Evolutionary conservation across 257 asterid species (phyloP), one percentile per base, ranked within the genome.

Genomic region (Thymus mandschuricus): DNA sequence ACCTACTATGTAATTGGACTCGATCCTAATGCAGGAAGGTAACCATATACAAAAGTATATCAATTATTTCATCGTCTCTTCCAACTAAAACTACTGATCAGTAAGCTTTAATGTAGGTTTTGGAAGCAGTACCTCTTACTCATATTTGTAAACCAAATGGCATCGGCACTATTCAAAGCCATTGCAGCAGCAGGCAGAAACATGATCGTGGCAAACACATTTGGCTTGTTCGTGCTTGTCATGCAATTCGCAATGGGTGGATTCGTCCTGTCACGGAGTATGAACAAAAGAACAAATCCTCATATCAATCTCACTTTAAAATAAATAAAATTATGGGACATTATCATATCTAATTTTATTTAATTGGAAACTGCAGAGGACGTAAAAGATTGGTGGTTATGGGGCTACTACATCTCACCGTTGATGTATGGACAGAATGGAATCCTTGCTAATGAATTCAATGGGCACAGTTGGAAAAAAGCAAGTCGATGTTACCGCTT

Each of bases 361-460:
- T 33, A 38, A 34, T 46, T 71, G 40, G 8, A n/a, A 43, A 31
- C 28, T 55, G 66, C 71, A 89, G 96, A 69, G 9, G 69, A 80
- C 74, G 82, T 90, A 34, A 88, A 86, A 86, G 70, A 68, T 27
- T 90, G 97, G 97, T 90, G 92, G 96, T 10, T 82, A 50, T 90
- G 97, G 97, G 96, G 89, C 50, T 90, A 81, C 81, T 90, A 91
- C 89, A 11, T 78, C 43, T 88, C 93, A 46, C 88, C 93, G 1
- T 11, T 89, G 72, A 89, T 89, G 96, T 89, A 83, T 75, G 86
- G 88, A 5, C 85, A 79, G 68, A 86, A 85, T 75, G 97, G 87
- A 9, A 76, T 90, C 52, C 69, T 83, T 62, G 88, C 71, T 30
- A 90, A 90, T 48, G 97, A 90, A 65, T 88, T 90, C 71, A 80